Conservation (phyloP, 2,329 filamentous ascomycete genomes). For the Colletotrichum truncatum region DNA sequence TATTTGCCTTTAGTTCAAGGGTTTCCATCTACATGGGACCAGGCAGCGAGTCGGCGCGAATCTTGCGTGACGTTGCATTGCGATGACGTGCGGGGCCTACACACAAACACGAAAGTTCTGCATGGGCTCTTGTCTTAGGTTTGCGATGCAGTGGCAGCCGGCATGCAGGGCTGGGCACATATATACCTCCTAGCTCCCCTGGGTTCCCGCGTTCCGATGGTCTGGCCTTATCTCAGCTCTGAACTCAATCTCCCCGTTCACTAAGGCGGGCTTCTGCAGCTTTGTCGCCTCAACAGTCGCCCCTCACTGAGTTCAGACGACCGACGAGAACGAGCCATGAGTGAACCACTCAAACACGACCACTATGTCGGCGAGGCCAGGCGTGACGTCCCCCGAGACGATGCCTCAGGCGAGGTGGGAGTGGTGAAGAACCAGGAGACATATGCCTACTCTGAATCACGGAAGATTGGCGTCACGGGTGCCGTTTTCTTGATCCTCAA, state of each 20-base stretch:
- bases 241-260: not conserved
- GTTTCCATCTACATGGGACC: not conserved
- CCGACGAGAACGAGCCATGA: not conserved
- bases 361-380: conserved; percentile 7
- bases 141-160: not conserved
- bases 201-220: not conserved
- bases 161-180: not conserved
- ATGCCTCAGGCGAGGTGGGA: not conserved
- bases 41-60: not conserved
- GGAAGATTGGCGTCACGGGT: conserved; percentile 62
- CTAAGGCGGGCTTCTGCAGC: not conserved
- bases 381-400: not conserved
- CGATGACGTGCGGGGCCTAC: conserved; percentile 22
- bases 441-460: conserved; percentile 48
- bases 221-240: not conserved
- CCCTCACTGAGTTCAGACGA: not conserved
- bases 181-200: not conserved
- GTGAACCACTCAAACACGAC: conserved; percentile 11
- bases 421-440: conserved; percentile 36
- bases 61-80: conserved; percentile 30
- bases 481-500: conserved; percentile 65
- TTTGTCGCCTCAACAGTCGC: not conserved
- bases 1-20: not conserved
- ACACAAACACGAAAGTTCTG: not conserved
- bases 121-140: conserved; percentile 4